These are phyloP conservation scores for Colletotrichum plurivorum DNA, from an alignment of 2,329 filamentous ascomycete species.

Conservation along the genomic window DNA sequence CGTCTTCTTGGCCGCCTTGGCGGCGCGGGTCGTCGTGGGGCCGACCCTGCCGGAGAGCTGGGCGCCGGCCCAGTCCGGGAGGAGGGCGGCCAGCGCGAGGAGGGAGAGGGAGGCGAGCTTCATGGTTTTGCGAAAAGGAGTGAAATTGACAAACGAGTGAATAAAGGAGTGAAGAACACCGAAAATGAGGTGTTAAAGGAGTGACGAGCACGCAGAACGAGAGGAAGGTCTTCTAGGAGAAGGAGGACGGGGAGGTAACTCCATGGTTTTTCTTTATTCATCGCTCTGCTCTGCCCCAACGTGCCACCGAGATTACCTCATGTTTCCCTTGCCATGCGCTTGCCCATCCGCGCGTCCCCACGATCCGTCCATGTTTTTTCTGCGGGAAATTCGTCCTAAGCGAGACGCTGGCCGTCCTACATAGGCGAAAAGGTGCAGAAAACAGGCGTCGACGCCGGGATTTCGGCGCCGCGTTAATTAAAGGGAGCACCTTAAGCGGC, in stretches of 20 bases:
- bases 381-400: constrained; percentile 13
- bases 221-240: background rate
- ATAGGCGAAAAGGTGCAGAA: constrained; percentile 2
- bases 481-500: constrained; percentile 16
- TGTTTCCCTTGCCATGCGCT: background rate
- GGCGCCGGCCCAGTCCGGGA: constrained; percentile 35
- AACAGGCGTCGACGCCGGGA: constrained; percentile 5
- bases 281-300: background rate
- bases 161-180: constrained; percentile 12
- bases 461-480: constrained; percentile 29
- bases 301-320: background rate
- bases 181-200: constrained; percentile 2
- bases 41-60: constrained; percentile 47
- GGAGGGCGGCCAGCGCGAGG: constrained; percentile 36
- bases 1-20: constrained; percentile 48
- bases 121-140: constrained; percentile 9
- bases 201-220: constrained; percentile 8
- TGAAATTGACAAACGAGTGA: constrained; percentile 10
- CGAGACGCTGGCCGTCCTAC: background rate
- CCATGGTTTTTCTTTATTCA: background rate
- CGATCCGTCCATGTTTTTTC: constrained; percentile 14
- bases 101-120: constrained; percentile 32
- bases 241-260: background rate
- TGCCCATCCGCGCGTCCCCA: constrained; percentile 15
- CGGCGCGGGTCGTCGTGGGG: constrained; percentile 45